Conservation (phyloP, 163 green algal species). For the Coccomyxa subellipsoidea region DNA sequence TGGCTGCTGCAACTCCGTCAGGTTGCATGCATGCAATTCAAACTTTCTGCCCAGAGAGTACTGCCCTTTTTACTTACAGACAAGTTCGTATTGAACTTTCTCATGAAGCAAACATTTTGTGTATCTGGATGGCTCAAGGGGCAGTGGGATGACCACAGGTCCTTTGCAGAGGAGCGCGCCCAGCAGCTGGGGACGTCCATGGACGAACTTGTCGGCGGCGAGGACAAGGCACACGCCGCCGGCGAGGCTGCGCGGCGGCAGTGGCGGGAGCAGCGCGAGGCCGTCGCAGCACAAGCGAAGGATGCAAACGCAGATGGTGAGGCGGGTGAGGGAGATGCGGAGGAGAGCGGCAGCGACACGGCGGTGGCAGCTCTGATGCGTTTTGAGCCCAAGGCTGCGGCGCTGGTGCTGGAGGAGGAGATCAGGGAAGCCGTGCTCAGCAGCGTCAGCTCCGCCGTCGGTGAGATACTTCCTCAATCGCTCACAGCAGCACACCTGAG, state of each 20-base stretch:
- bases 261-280: background rate
- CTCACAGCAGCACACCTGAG: background rate
- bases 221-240: background rate
- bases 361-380: constrained; percentile 8
- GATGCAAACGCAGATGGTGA: background rate
- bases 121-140: too few species aligned
- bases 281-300: constrained; percentile 8
- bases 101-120: too few species aligned
- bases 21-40: too few species aligned
- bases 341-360: background rate
- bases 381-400: constrained; percentile 55
- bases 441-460: constrained; percentile 57
- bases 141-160: background rate
- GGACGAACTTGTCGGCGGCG: constrained; percentile 1
- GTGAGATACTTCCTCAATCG: constrained; percentile 8
- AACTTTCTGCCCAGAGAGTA: too few species aligned
- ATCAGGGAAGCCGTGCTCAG: constrained; percentile 59
- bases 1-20: too few species aligned
- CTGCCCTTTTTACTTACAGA: too few species aligned
- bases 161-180: constrained; percentile 27
- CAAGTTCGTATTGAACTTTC: too few species aligned
- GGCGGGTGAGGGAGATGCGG: background rate
- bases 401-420: constrained; percentile 67
- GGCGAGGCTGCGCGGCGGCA: background rate
- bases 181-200: constrained; percentile 16